These are phyloP conservation scores for Neurospora sp. DNA, from an alignment of 495 filamentous ascomycete genomes.

Conservation along the genomic window DNA sequence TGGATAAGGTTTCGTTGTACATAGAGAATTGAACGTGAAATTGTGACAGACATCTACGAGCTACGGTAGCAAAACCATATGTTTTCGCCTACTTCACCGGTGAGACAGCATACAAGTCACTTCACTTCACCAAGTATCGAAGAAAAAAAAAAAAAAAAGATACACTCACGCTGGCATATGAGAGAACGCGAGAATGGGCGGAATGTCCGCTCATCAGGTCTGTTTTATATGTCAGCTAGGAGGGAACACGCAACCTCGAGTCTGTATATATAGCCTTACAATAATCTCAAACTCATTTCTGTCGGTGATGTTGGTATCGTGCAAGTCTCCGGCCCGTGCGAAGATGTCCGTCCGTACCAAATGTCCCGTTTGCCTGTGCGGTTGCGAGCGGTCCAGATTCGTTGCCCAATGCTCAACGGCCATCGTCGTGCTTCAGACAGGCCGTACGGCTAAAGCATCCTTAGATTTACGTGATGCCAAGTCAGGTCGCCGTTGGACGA, in stretches of 20 bases:
- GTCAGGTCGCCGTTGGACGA: background rate
- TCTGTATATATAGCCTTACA: background rate
- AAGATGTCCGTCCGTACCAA: background rate
- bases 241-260: background rate
- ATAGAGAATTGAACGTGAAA: no score
- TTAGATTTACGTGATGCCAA: background rate
- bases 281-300: background rate
- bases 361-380: background rate
- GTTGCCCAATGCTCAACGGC: background rate
- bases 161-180: background rate
- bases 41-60: no score
- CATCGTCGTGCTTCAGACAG: background rate
- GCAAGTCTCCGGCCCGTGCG: background rate
- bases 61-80: no score
- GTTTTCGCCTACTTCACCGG: no score
- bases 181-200: background rate
- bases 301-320: background rate
- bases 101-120: background rate
- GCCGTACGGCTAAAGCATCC: background rate
- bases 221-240: background rate
- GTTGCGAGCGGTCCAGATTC: background rate
- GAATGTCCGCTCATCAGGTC: background rate
- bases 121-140: background rate
- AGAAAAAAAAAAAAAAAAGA: no score
- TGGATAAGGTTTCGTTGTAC: background rate